These are phyloP conservation scores for Boechera stricta DNA, from an alignment of 345 rosid genomes.

Conservation along the genomic window DNA sequence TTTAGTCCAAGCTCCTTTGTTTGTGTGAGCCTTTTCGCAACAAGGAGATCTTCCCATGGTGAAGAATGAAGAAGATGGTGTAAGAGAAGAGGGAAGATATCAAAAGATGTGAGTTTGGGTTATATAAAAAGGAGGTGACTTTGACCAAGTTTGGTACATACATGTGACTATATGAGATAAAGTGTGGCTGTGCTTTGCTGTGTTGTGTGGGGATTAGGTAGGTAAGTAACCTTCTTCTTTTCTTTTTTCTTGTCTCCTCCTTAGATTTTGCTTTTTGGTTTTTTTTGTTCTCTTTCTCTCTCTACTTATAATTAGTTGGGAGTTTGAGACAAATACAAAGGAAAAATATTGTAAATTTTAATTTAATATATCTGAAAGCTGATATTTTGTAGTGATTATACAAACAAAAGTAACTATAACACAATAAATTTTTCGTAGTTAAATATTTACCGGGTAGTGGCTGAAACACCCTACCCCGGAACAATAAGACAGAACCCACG, in stretches of 20 bases:
- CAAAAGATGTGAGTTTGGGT: constrained; percentile 23
- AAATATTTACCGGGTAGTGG: neutral
- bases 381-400: neutral
- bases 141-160: constrained; percentile 45
- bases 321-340: constrained; percentile 8
- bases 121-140: constrained; percentile 24
- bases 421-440: neutral
- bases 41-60: constrained; percentile 92
- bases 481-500: too few relatives aligned
- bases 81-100: constrained; percentile 22
- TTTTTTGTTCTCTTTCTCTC: neutral
- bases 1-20: constrained; percentile 94
- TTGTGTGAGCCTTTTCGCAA: constrained; percentile 86
- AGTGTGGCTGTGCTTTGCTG: constrained; percentile 33
- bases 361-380: neutral
- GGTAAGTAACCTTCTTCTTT: constrained; percentile 47
- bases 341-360: neutral
- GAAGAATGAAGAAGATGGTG: neutral
- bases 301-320: constrained; percentile 1
- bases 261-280: constrained; percentile 36
- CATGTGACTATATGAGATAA: constrained; percentile 55
- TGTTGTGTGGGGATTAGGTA: constrained; percentile 54
- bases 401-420: neutral
- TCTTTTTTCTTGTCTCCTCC: constrained; percentile 30
- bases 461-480: too few relatives aligned